Base-by-base conservation (phyloP, 768 basidiomycete genomes). In the Coprinellus aureogranulatus region DNA sequence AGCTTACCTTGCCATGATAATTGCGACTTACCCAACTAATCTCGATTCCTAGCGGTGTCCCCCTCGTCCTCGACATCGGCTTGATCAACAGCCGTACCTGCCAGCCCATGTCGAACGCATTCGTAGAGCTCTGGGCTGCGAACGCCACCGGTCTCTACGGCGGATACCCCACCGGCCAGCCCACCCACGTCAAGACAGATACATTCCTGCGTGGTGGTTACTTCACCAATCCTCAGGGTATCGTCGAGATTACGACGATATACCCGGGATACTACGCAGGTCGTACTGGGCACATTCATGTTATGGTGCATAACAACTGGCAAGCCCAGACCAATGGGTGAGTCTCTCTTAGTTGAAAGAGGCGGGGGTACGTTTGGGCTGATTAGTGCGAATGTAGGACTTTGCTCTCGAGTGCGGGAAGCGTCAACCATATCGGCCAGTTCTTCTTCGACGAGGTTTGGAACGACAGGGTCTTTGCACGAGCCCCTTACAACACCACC, bases 111-210 rank as follows among this genome's bases (percentile, higher is more conserved):
- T 46, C 52, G 5, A 67, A 71, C 57, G 69, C 68, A 22, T 68
- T 76, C 56, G 70, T 77, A 25, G 75, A 77, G 54, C 64, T 77
- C 23, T 77, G 72, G 71, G 58, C 64, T 53, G 65, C 69, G 20
- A 70, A 70, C 57, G 59, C 67, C 16, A 67, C 67, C 30, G 69
- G 71, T 11, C 58, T 65, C 26, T 70, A 68, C 53, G 61, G 67
- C 6, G 63, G 68, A 18, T 67, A 68, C 62, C 44, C 56, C 39
- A 37, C 42, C 45, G 55, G 57, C 5, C 57, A 40, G 41, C 56
- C 53, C 27, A 54, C 53, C 39, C 52, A 53, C 31, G 47, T 53
- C 55, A 64, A 70, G 30, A 68, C 63, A 11, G 62, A 66, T 22
- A 71, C 68, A 10, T 75, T 70, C 63, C 59, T 71, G 12, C 70